Percentiles rank a stretch among this genome's conserved stretches.
These are phyloP conservation scores for Barnettozyma sucrosica DNA, from an alignment of 805 yeast genomes.

Conservation along the genomic window DNA sequence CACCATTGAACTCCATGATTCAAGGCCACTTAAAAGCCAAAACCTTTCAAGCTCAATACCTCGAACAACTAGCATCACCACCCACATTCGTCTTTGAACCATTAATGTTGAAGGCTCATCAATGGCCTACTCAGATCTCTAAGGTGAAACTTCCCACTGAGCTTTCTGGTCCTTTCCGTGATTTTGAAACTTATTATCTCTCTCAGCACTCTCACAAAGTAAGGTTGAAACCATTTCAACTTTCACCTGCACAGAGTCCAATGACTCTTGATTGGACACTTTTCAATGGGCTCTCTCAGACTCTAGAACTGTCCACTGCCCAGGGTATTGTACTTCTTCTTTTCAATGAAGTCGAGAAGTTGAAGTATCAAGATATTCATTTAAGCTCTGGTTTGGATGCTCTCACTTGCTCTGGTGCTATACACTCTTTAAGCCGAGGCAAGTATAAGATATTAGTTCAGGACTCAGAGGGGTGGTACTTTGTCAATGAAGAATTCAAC, in stretches of 20 bases:
- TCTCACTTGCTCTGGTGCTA: constrained; percentile 11
- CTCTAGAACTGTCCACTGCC: constrained; percentile 17
- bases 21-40: constrained; percentile 14
- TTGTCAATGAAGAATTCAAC: constrained; percentile 14
- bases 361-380: constrained; percentile 14
- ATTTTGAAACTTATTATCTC: constrained; percentile 15
- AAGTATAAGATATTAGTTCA: constrained; percentile 18
- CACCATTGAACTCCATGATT: constrained; percentile 17
- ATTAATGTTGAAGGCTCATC: constrained; percentile 13
- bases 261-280: constrained; percentile 18
- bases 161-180: constrained; percentile 1
- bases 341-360: constrained; percentile 15
- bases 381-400: constrained; percentile 13
- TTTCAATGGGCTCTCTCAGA: constrained; percentile 11
- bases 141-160: constrained; percentile 10
- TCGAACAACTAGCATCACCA: not conserved
- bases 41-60: not conserved
- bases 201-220: not conserved
- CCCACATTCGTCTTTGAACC: constrained; percentile 16
- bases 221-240: constrained; percentile 7
- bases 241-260: constrained; percentile 20
- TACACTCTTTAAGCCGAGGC: constrained; percentile 23
- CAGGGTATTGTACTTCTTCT: constrained; percentile 19
- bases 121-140: constrained; percentile 18
- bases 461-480: constrained; percentile 6